Evolutionary conservation across 2,329 filamentous ascomycete genomes (phyloP).

Genomic region (Fusarium sp.): DNA sequence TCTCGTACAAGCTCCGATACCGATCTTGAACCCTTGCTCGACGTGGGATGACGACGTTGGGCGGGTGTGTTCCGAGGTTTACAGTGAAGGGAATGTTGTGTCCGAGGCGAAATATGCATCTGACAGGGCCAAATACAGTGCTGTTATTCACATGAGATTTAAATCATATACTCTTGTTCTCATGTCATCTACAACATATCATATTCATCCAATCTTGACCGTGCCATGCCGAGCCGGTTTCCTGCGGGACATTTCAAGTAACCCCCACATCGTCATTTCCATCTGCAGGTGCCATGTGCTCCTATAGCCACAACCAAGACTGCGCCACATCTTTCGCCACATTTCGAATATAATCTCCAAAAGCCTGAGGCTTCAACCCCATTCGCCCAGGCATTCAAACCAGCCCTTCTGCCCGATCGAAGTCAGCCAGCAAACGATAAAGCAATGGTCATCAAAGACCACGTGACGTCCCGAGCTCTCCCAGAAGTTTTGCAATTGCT

Average conservation of each 20-base stretch:
- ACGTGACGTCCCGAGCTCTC: conserved; percentile 53
- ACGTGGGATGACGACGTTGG: conserved; percentile 38
- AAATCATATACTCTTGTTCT: neutral
- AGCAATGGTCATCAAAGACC: conserved; percentile 50
- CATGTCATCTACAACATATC: conserved; percentile 2
- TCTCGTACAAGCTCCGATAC: conserved; percentile 32
- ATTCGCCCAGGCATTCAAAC: conserved; percentile 11
- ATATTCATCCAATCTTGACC: conserved; percentile 19
- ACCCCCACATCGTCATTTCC: conserved; percentile 40
- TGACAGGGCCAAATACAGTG: neutral
- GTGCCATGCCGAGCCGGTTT: conserved; percentile 46
- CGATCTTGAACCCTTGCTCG: conserved; percentile 36
- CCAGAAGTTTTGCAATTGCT: conserved; percentile 49
- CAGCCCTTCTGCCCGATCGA: conserved; percentile 36
- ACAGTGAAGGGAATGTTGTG: neutral
- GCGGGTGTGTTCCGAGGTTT: conserved; percentile 17
- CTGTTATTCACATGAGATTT: neutral
- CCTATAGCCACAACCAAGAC: neutral
- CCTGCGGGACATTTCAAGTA: conserved; percentile 29
- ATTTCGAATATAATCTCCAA: neutral
- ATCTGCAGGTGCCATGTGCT: conserved; percentile 11
- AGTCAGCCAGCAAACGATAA: conserved; percentile 38
- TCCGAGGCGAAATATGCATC: conserved; percentile 13
- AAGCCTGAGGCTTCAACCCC: conserved; percentile 1
- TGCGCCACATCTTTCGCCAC: neutral